Evolutionary conservation across 108 stramenopile species (phyloP), one percentile per base, ranked within the genome.

Genomic region (Conticribra weissflogii): DNA sequence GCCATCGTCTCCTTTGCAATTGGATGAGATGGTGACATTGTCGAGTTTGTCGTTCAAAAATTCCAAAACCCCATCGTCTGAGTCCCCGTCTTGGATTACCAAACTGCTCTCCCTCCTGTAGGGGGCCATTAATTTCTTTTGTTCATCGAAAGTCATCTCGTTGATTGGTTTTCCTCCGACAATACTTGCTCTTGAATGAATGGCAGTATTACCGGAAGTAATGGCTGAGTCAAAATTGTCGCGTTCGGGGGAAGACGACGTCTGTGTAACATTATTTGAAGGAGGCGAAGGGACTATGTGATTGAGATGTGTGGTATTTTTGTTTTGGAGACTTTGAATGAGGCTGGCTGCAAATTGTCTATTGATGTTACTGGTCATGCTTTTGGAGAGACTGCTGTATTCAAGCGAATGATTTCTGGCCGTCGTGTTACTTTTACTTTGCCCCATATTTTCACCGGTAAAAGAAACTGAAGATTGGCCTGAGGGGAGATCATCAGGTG

Each of bases 141-240:
- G 59, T 16, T 76, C 74, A 0, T 67, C 66, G 1, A 76, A 56
- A 4, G 66, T 47, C 74, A 76, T 63, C 12, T 76, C 74, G 0
- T 59, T 22, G 16, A 68, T 56, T 4, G 28, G 0, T 44, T 59
- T 68, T 29, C 74, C 74, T n/a, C 74, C 74, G 46, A 76, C 74
- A n/a, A 76, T 59, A 27, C 74, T 76, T 3, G 24, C 53, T 54
- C 66, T 24, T 23, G 52, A 21, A 15, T 3, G 2, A 59, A 49
- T 8, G 2, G 18, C 7, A 18, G 50, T 16, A 34, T 25, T 52
- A 51, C 29, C 63, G 28, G 21, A 16, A 64, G 30, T 28, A 49
- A 4, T 21, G 18, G 25, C 29, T 57, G 44, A 2, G 41, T 44
- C 22, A 44, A 23, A 0, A 2, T 5, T 3, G 22, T 63, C 1